A percentile compares a stretch with the other conserved stretches of the same genome.
phyloP scores from a whole-genome alignment of 2,329 filamentous ascomycete genomes.

The Nemania serpens region DNA sequence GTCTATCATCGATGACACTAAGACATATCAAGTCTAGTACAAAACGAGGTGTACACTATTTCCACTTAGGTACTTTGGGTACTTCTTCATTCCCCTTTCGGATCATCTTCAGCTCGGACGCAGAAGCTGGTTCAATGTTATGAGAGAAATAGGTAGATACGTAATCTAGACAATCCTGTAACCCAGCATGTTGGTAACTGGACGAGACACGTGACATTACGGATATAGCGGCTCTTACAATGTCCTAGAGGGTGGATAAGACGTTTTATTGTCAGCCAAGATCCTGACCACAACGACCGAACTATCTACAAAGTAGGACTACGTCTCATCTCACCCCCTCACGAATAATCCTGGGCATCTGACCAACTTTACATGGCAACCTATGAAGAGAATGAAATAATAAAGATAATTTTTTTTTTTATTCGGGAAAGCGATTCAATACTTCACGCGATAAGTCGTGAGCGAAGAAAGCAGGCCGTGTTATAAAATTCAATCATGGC shows the following conservation, averaged over 20 bases:
- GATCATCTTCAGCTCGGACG: too few species aligned
- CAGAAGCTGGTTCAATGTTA: too few species aligned
- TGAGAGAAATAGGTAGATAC: too few species aligned
- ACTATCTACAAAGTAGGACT: too few species aligned
- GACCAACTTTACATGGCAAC: neutral
- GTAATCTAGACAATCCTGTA: neutral
- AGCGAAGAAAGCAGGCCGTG: neutral
- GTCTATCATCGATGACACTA: too few species aligned
- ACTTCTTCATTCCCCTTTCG: too few species aligned
- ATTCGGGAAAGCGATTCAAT: neutral
- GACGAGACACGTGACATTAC: constrained; percentile 16
- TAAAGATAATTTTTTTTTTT: too few species aligned
- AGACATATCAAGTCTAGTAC: too few species aligned
- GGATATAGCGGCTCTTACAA: constrained; percentile 23
- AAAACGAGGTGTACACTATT: too few species aligned
- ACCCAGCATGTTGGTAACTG: neutral
- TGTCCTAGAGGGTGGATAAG: constrained; percentile 6
- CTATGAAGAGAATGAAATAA: too few species aligned
- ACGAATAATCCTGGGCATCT: neutral
- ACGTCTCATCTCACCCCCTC: neutral
- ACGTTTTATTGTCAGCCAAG: constrained; percentile 9
- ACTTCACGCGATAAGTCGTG: neutral
- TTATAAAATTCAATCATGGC: constrained; percentile 24
- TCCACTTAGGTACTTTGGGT: too few species aligned
- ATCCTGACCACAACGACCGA: neutral